Conservation (phyloP, 306 rosid genomes). For the Mimosa bimucronata region DNA sequence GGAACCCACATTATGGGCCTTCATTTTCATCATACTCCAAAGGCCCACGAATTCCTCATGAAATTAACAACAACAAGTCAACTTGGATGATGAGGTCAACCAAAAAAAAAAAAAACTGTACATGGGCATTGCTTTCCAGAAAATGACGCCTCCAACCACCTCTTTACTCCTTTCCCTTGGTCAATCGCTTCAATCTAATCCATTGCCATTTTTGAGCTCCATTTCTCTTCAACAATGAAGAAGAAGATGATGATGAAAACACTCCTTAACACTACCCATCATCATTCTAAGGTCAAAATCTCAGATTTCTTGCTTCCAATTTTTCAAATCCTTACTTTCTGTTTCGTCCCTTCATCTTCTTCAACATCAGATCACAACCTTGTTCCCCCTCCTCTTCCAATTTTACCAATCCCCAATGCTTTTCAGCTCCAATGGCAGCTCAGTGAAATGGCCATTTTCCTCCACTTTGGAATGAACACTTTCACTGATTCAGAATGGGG, state of each 20-base stretch:
- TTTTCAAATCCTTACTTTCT: constrained; percentile 25
- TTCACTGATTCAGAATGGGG: constrained; percentile 91
- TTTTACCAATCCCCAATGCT: constrained; percentile 75
- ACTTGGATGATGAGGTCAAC: no score
- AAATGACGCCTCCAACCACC: not conserved
- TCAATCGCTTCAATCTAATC: not conserved
- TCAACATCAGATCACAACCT: constrained; percentile 29
- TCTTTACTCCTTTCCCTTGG: not conserved
- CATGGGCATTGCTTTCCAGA: not conserved
- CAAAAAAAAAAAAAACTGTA: not conserved
- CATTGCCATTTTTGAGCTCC: not conserved
- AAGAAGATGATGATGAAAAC: not conserved
- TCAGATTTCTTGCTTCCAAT: constrained; percentile 31
- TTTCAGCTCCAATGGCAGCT: constrained; percentile 92
- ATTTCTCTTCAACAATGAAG: not conserved
- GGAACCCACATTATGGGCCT: not conserved
- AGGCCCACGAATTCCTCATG: no score
- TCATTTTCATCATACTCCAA: not conserved
- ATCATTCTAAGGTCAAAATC: no score
- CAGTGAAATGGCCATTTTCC: constrained; percentile 69
- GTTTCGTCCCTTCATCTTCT: constrained; percentile 33
- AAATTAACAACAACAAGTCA: no score
- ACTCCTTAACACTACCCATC: not conserved
- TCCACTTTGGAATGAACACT: constrained; percentile 93
- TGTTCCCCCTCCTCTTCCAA: constrained; percentile 77